Evolutionary conservation across 192 early-diverging fungal species (phyloP), one percentile per base, ranked within the genome.

Genomic region (Oehlia diaphana): DNA sequence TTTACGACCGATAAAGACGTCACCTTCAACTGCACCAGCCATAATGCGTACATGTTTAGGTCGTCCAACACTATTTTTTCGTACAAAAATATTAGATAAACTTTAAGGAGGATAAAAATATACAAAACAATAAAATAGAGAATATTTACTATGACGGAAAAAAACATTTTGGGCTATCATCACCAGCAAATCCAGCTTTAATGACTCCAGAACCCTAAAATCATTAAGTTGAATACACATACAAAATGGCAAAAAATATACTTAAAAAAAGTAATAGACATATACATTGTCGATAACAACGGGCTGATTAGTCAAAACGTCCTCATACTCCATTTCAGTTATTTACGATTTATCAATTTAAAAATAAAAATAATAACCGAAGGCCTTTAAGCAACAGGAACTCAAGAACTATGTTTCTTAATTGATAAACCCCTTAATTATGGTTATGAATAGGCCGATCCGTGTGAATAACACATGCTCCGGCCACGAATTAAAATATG

Each of bases 241-340:
- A 19, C 9, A 4, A 49, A 58, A n/a, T 13, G 23, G 39, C 10
- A 33, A 35, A n/a, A 21, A 39, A n/a, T 42, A 16, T 35, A 72
- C 12, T 1, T 47, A 35, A 10, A 50, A 31, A 28, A 50, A 50
- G 8, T 63, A 83, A 47, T 47, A 47, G 10, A 12, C 10, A 12
- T 91, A 87, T 91, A 99, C 97, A 90, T 98, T 98, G 89, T 99
- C 98, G 84, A 99, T 97, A 70, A 99, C 98, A 13, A 98, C 96
- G 19, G 98, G 96, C 84, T 98, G 96, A 87, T 99, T 99, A 31
- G 96, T 97, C 78, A 98, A 83, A 21, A 97, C 96, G 76, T 96
- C 95, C 82, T 94, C 92, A 84, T 92, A 96, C 73, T 97, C 95
- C 95, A 92, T 82, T 28, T 31, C 81, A 28, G 62, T 61, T 67